Base-by-base conservation (phyloP, 768 basidiomycete species). In the Clitopilus hobsonii region DNA sequence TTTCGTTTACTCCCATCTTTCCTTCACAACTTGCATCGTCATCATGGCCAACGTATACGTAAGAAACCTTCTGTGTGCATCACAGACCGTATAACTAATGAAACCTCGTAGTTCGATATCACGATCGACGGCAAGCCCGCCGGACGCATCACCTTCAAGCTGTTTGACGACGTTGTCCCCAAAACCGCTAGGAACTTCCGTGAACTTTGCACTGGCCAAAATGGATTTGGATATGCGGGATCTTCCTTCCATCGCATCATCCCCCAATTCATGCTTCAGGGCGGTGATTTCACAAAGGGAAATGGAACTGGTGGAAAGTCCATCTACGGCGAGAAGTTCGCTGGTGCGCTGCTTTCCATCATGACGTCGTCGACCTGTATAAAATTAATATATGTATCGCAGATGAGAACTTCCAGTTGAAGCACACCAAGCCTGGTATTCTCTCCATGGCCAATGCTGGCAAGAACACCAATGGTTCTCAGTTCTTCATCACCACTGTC, bases 401-500 rank as follows among this genome's bases (percentile, higher is more conserved):
- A 82, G 94, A 96, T 63, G 94, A 96, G 74, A 95, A 94, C 79
- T 90, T 91, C 70, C 62, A 74, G 59, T 65, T 84, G 57, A 86
- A 83, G 71, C 94, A 97, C 78, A 78, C 70, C 56, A 87, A 85
- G 65, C 79, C 77, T 22, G 83, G 83, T 51, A 66, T 87, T 48
- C 74, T 90, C 36, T 88, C 86, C 52, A 89, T 89, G 86, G 91
- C 91, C 22, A 94, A 94, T 64, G 81, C 86, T 5, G 88, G 86
- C 27, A 72, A 70, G 66, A 85, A 92, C 75, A 94, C 93, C 60
- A 95, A 95, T 65, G 92, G 89, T 13, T 89, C 83, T 18, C 83
- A 81, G 69, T 94, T 95, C 82, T 94, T 96, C 79, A 85, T 95
- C 75, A 92, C 89, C 59, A 94, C 91, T 36, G 85, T 84, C 54